Evolutionary conservation across 2,329 filamentous ascomycete genomes (phyloP).

Genomic region (Paecilomyces sp.): DNA sequence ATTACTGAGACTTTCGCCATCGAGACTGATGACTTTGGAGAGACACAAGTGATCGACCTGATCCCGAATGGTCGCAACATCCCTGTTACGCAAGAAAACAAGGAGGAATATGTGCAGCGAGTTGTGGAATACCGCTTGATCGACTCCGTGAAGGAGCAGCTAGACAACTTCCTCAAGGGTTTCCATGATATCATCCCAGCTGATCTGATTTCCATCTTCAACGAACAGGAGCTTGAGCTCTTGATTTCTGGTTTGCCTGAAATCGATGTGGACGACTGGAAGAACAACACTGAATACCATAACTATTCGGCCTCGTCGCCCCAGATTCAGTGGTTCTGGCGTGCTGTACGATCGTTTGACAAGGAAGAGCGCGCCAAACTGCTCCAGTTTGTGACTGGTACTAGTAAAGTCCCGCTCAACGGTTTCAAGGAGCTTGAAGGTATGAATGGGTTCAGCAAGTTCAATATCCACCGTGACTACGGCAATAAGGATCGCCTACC

Average conservation of each 20-base stretch:
- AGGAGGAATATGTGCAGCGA: conserved; percentile 91
- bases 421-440: conserved; percentile 98
- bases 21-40: conserved; percentile 89
- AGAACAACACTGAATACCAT: conserved; percentile 97
- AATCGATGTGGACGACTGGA: conserved; percentile 98
- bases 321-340: conserved; percentile 99
- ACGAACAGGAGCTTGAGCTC: conserved; percentile 93
- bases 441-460: conserved; percentile 96
- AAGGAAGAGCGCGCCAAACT: conserved; percentile 98
- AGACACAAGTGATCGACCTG: conserved; percentile 78
- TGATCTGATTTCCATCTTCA: conserved; percentile 93
- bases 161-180: conserved; percentile 85
- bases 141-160: conserved; percentile 86
- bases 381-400: conserved; percentile 95
- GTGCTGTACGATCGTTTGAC: conserved; percentile 91
- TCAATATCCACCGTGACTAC: conserved; percentile 98
- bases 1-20: conserved; percentile 95
- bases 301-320: conserved; percentile 92
- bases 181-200: conserved; percentile 98
- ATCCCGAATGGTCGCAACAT: conserved; percentile 84
- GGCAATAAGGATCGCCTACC: conserved; percentile 92
- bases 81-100: conserved; percentile 93
- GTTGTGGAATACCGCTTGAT: conserved; percentile 92
- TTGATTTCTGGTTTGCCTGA: conserved; percentile 95
- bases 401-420: conserved; percentile 95